Conservation (phyloP, 768 basidiomycete genomes). For the Pleurotus giganteus region DNA sequence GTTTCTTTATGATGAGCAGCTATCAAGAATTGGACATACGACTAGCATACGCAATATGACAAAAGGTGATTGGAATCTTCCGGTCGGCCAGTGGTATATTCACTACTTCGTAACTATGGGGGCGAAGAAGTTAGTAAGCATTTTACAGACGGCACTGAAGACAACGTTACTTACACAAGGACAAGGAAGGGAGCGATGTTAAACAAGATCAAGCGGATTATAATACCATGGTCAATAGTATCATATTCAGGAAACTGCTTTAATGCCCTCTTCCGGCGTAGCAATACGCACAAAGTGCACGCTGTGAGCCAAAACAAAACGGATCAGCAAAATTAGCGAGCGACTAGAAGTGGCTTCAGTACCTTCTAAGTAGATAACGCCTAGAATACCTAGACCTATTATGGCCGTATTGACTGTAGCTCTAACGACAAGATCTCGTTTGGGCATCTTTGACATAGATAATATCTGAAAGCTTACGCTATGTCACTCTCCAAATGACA, state of each 20-base stretch:
- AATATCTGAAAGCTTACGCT: background rate
- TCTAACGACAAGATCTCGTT: background rate
- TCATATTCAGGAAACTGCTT: background rate
- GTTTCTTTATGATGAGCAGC: background rate
- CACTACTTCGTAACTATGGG: slow-evolving; percentile 1
- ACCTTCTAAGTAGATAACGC: background rate
- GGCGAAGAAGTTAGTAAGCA: background rate
- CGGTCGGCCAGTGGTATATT: background rate
- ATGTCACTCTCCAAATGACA: background rate
- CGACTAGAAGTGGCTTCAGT: background rate
- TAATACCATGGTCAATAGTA: background rate
- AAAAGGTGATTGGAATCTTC: background rate
- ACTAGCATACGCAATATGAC: slow-evolving; percentile 4
- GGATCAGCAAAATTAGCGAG: background rate
- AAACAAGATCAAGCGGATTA: background rate
- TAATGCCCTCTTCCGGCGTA: background rate
- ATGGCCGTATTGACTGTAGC: background rate
- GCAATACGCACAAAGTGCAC: background rate
- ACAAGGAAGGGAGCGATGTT: background rate
- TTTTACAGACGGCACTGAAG: background rate
- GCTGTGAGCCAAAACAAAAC: background rate
- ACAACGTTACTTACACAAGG: background rate
- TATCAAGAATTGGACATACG: background rate
- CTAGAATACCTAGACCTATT: background rate
- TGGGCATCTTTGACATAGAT: background rate